A percentile compares a stretch with the other conserved stretches of the same genome.
phyloP scores from a whole-genome alignment of 129 eudicot genomes.

The Pseudognaphalium luteoalbum region DNA sequence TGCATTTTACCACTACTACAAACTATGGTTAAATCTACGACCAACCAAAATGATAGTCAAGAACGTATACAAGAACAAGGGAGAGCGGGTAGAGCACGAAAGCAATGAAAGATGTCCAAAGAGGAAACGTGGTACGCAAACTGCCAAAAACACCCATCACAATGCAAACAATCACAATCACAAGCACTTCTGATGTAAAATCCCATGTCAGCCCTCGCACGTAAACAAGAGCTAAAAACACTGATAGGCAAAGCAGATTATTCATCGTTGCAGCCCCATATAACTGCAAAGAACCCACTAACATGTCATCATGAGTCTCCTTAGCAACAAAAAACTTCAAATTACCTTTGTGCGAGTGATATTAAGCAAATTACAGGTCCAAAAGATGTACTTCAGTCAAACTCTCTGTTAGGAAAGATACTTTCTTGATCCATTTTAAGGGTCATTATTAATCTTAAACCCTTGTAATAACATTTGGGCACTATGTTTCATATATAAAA shows the following conservation, averaged over 20 bases:
- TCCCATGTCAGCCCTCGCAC: constrained; percentile 77
- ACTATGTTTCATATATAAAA: too few relatives aligned
- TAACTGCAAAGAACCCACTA: constrained; percentile 43
- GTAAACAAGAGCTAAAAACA: constrained; percentile 80
- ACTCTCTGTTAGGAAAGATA: not conserved
- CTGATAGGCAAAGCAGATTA: constrained; percentile 74
- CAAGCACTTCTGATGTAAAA: constrained; percentile 83
- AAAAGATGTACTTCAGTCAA: too few relatives aligned
- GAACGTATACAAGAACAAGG: constrained; percentile 74
- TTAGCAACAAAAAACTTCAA: not conserved
- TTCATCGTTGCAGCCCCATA: constrained; percentile 95
- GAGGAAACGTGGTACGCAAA: constrained; percentile 75
- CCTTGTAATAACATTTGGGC: too few relatives aligned
- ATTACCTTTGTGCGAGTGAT: not conserved
- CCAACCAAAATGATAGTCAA: constrained; percentile 82
- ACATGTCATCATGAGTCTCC: not conserved
- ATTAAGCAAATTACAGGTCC: too few relatives aligned
- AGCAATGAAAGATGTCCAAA: constrained; percentile 82
- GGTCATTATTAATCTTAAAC: too few relatives aligned
- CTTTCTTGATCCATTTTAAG: not conserved
- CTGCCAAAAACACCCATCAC: constrained; percentile 79
- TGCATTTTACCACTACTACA: not conserved
- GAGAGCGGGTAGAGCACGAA: constrained; percentile 81
- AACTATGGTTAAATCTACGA: constrained; percentile 40
- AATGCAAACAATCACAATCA: constrained; percentile 72